A percentile compares a stretch with the other conserved stretches of the same genome.
Conservation (phyloP, 305 asterid species). For the Fraxinus dipetala region DNA sequence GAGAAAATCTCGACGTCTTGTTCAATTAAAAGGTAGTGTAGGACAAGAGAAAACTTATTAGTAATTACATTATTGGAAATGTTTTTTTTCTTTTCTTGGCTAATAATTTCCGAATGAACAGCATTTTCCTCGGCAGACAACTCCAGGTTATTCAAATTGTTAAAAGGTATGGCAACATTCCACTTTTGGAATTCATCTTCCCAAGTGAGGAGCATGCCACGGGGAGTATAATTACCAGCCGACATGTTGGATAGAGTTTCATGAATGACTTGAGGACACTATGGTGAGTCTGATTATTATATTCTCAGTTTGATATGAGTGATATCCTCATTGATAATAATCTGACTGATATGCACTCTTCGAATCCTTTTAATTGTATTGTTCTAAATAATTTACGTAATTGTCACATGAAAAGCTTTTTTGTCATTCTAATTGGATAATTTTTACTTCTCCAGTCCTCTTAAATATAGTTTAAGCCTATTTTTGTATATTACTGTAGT, state of each 20-base stretch:
- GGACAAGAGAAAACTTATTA: no score
- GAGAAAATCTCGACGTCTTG: no score
- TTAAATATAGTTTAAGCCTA: background rate
- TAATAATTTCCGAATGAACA: background rate
- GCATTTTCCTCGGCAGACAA: conserved; percentile 17
- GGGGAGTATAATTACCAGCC: conserved; percentile 37
- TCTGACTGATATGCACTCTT: conserved; percentile 61
- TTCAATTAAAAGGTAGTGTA: no score
- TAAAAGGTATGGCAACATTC: conserved; percentile 27
- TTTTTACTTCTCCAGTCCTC: background rate
- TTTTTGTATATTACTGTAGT: conserved; percentile 56
- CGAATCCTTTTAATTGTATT: conserved; percentile 1
- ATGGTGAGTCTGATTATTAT: conserved; percentile 14
- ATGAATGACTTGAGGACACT: conserved; percentile 27
- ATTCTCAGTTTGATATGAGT: conserved; percentile 57
- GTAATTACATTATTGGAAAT: no score
- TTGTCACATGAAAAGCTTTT: background rate
- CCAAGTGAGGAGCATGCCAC: conserved; percentile 38
- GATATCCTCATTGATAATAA: conserved; percentile 73
- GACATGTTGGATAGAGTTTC: conserved; percentile 21
- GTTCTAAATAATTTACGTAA: background rate
- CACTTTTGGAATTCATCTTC: conserved; percentile 28
- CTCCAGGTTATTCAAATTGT: conserved; percentile 25
- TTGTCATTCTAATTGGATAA: background rate
- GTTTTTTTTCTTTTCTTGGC: no score